phyloP scores from a whole-genome alignment of 495 filamentous ascomycete genomes.

The Ascodesmis nigricans region DNA sequence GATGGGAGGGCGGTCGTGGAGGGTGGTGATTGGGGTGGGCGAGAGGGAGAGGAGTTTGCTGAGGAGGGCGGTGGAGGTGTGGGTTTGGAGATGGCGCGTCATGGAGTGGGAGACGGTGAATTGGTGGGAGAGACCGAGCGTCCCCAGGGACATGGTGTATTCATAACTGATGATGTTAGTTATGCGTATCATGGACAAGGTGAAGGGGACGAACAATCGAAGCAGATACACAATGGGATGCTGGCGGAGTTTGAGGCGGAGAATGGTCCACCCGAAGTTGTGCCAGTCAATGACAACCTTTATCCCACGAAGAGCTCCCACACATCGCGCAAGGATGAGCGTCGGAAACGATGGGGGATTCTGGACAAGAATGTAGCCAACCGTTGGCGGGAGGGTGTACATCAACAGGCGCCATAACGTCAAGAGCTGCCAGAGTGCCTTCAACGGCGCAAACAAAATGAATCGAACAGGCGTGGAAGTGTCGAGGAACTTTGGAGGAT shows the following conservation, averaged over 20 bases:
- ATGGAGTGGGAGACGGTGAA: constrained; percentile 81
- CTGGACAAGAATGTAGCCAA: constrained; percentile 25
- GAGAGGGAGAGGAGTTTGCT: constrained; percentile 39
- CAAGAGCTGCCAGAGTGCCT: constrained; percentile 61
- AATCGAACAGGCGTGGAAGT: constrained; percentile 58
- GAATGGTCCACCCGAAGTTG: constrained; percentile 94
- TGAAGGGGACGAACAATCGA: constrained; percentile 23
- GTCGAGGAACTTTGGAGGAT: constrained; percentile 38
- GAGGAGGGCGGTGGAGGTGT: constrained; percentile 30
- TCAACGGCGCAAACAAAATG: constrained; percentile 55
- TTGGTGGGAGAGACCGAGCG: too few species aligned
- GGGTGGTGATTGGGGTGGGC: constrained; percentile 39
- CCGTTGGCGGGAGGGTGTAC: constrained; percentile 44
- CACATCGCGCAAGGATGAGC: constrained; percentile 45
- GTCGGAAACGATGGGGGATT: constrained; percentile 94
- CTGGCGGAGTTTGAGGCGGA: constrained; percentile 36
- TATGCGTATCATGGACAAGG: background rate
- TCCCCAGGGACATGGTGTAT: too few species aligned
- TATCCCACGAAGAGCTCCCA: constrained; percentile 59
- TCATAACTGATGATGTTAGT: too few species aligned
- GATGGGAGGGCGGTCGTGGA: constrained; percentile 72
- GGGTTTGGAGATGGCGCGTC: constrained; percentile 49
- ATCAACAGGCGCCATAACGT: constrained; percentile 46
- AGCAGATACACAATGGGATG: constrained; percentile 63
- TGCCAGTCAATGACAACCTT: constrained; percentile 90